phyloP scores from a whole-genome alignment of 805 yeast species.

The Zygosaccharomyces lentus region DNA sequence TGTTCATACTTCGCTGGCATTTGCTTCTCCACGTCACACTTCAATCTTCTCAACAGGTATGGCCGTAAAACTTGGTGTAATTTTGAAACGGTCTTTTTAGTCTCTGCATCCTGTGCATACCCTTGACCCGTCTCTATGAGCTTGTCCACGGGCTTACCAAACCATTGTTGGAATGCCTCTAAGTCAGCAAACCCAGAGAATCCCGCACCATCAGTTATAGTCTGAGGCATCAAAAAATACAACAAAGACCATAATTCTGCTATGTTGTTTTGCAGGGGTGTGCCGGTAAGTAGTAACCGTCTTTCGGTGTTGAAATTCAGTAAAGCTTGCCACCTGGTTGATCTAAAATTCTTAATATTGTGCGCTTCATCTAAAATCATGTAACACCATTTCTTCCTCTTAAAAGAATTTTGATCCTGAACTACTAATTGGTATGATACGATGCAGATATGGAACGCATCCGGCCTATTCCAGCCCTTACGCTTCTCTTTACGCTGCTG shows the following conservation, averaged over 20 bases:
- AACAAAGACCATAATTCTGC: conserved; percentile 95
- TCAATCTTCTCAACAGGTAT: conserved; percentile 81
- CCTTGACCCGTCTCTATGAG: conserved; percentile 60
- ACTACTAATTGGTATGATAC: conserved; percentile 97
- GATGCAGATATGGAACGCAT: conserved; percentile 93
- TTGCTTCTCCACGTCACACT: conserved; percentile 95
- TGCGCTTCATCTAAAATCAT: conserved; percentile 98
- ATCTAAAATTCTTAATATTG: conserved; percentile 91
- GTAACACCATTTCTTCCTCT: conserved; percentile 90
- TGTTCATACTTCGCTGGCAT: conserved; percentile 99
- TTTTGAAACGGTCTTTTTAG: conserved; percentile 78
- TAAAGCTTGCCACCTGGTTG: conserved; percentile 95
- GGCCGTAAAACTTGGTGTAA: conserved; percentile 93
- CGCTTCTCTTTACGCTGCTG: conserved; percentile 94
- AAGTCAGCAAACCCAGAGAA: conserved; percentile 89
- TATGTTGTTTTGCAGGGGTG: conserved; percentile 92
- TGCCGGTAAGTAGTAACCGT: conserved; percentile 86
- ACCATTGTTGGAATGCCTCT: conserved; percentile 97
- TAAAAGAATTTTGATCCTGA: conserved; percentile 91
- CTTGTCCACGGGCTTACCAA: conserved; percentile 94
- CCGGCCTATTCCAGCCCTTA: conserved; percentile 96
- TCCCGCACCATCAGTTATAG: conserved; percentile 46
- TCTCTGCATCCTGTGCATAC: conserved; percentile 69
- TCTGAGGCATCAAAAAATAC: conserved; percentile 92
- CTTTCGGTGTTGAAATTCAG: conserved; percentile 90